A percentile compares a stretch with the other conserved stretches of the same genome.
These are phyloP conservation scores for Tolypocladium album DNA, from an alignment of 2,329 filamentous ascomycete species.

Conservation along the genomic window DNA sequence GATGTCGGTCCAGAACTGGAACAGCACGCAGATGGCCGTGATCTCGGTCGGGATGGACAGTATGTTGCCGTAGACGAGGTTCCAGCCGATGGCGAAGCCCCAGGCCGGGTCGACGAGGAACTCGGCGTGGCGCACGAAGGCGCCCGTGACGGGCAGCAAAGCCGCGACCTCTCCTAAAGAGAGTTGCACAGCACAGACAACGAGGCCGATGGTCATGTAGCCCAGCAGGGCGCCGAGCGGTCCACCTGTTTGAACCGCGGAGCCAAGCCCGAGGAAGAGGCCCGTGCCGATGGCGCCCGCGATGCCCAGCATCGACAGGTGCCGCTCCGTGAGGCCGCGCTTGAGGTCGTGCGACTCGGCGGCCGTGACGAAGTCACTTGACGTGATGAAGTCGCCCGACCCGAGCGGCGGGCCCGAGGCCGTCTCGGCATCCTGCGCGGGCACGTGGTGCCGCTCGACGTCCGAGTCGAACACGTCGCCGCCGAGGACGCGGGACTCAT, in stretches of 20 bases:
- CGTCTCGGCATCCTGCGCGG: background rate
- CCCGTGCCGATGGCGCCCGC: conserved; percentile 51
- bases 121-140: conserved; percentile 49
- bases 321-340: conserved; percentile 26
- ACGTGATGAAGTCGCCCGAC: conserved; percentile 13
- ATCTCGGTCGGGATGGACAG: conserved; percentile 49
- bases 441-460: background rate
- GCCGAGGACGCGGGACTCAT: background rate
- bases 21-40: conserved; percentile 49
- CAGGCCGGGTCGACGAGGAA: conserved; percentile 52
- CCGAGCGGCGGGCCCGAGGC: background rate
- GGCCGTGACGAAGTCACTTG: conserved; percentile 29
- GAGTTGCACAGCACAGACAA: conserved; percentile 46
- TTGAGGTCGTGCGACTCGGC: conserved; percentile 38
- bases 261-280: conserved; percentile 48
- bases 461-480: background rate
- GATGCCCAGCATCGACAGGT: conserved; percentile 52
- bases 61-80: conserved; percentile 43
- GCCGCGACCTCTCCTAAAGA: conserved; percentile 51
- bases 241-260: conserved; percentile 39
- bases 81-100: conserved; percentile 44
- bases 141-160: conserved; percentile 50
- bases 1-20: conserved; percentile 53
- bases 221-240: conserved; percentile 36
- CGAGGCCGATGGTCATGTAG: conserved; percentile 44